Evolutionary conservation across 192 early-diverging fungal genomes (phyloP).

Genomic region (Entomortierella beljakovae): DNA sequence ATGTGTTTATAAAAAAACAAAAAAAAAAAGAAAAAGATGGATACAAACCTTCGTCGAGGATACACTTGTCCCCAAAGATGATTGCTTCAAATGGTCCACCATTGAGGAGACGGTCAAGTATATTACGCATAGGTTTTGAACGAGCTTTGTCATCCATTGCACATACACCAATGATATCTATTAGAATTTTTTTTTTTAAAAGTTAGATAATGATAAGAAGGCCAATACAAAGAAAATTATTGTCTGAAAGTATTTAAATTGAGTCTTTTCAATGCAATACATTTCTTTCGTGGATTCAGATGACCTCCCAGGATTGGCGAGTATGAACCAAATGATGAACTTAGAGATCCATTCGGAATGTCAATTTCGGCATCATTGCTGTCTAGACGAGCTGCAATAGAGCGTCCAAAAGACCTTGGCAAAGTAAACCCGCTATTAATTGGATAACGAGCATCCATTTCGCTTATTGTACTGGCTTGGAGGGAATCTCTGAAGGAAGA

Average conservation of each 20-base stretch:
- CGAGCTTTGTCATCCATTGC: conserved; percentile 95
- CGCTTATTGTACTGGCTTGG: no score
- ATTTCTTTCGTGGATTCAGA: conserved; percentile 33
- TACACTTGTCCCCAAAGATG: conserved; percentile 97
- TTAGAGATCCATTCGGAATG: not conserved
- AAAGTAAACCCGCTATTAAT: conserved; percentile 15
- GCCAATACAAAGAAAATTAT: not conserved
- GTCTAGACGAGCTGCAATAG: conserved; percentile 7
- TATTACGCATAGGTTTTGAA: conserved; percentile 96
- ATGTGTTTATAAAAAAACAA: no score
- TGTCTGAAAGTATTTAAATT: not conserved
- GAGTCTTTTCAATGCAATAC: no score
- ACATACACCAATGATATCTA: conserved; percentile 85
- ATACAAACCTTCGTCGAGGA: conserved; percentile 87
- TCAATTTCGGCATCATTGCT: conserved; percentile 4
- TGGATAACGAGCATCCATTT: not conserved
- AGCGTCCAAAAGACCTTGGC: conserved; percentile 22
- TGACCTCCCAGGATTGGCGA: not conserved
- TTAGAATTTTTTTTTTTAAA: conserved; percentile 1
- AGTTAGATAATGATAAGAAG: conserved; percentile 12
- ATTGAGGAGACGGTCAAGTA: conserved; percentile 77
- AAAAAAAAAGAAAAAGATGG: not conserved
- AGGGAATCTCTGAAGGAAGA: no score
- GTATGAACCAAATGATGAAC: not conserved
- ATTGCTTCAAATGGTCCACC: conserved; percentile 82